Percentiles rank a stretch among this genome's conserved stretches.
Evolutionary conservation across 2,329 filamentous ascomycete genomes (phyloP).

Genomic region (Monilinia fructigena): DNA sequence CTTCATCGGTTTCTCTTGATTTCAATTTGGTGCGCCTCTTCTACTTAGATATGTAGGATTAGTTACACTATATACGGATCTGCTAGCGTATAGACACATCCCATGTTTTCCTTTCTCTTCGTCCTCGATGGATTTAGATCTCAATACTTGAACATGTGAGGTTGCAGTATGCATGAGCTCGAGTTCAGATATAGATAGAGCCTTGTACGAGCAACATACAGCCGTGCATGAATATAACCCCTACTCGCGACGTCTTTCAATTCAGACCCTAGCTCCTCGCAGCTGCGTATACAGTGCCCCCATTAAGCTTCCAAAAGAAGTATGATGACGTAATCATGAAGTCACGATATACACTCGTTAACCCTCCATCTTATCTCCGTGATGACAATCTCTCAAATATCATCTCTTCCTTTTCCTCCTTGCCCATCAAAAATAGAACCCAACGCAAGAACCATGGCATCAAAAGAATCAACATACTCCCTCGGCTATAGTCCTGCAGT

Average conservation of each 20-base stretch:
- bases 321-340: constrained; percentile 3
- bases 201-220: background rate
- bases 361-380: constrained; percentile 11
- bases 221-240: background rate
- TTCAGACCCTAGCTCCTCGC: background rate
- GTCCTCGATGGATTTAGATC: background rate
- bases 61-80: background rate
- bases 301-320: background rate
- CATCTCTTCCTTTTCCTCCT: background rate
- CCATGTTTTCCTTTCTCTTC: background rate
- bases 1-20: background rate
- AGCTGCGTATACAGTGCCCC: background rate
- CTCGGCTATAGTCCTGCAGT: constrained; percentile 12
- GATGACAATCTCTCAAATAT: background rate
- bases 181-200: background rate
- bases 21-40: background rate
- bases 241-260: too few species aligned
- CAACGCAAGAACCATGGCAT: background rate
- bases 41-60: background rate
- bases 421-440: background rate
- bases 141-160: background rate
- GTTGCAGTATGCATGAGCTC: background rate
- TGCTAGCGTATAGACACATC: background rate
- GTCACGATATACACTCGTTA: background rate
- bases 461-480: constrained; percentile 11